These are phyloP conservation scores for Diplogelasinospora grovesii DNA, from an alignment of 495 filamentous ascomycete genomes.

Conservation along the genomic window DNA sequence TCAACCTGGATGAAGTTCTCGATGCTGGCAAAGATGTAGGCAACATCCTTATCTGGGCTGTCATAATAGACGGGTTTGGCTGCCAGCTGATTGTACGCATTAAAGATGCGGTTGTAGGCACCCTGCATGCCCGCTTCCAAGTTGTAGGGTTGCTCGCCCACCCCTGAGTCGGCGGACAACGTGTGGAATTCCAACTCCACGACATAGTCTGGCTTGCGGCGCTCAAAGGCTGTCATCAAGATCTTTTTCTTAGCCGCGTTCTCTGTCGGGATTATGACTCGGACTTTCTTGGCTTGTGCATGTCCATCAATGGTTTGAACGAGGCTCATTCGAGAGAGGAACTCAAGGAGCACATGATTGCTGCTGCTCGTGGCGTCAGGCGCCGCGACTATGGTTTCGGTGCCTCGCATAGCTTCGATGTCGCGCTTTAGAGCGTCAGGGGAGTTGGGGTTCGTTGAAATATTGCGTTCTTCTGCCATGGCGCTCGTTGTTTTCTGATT, in stretches of 20 bases:
- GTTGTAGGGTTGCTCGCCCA: slow-evolving; percentile 22
- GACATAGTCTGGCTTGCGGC: too few species aligned
- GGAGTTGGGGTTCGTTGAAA: too few species aligned
- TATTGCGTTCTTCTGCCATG: too few species aligned
- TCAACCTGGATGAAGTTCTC: slow-evolving; percentile 12
- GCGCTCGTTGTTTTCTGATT: too few species aligned
- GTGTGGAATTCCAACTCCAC: not conserved
- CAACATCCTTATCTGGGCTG: not conserved
- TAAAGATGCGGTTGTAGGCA: slow-evolving; percentile 11
- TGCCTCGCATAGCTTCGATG: too few species aligned
- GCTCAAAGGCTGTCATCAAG: not conserved
- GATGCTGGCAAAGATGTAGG: slow-evolving; percentile 9
- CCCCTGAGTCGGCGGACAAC: slow-evolving; percentile 8
- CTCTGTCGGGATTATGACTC: slow-evolving; percentile 13
- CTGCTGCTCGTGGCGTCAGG: too few species aligned
- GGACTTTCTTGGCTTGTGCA: too few species aligned
- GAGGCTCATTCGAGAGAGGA: too few species aligned
- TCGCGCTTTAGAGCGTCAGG: too few species aligned
- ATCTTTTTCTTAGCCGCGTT: slow-evolving; percentile 9
- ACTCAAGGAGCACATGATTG: too few species aligned
- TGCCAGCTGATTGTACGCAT: not conserved
- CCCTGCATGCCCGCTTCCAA: slow-evolving; percentile 8
- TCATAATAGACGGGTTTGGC: not conserved
- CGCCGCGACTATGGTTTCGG: too few species aligned
- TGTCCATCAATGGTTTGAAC: too few species aligned